Evolutionary conservation across 2,329 filamentous ascomycete species (phyloP).

Genomic region (Epichloe uncinata): DNA sequence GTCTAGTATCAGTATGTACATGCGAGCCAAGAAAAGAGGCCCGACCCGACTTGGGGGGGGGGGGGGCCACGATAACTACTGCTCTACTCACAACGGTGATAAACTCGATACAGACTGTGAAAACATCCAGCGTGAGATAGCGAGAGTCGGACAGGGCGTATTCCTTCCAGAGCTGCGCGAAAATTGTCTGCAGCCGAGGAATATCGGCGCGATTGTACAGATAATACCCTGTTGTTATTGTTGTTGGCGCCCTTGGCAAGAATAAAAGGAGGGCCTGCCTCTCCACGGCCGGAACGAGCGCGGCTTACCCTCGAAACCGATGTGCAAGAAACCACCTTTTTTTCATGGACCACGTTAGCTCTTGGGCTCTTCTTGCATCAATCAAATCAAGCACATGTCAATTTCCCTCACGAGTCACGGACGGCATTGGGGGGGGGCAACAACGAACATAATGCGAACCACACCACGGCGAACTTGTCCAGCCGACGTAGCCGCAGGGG

Average conservation of each 20-base stretch:
- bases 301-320: conserved; percentile 61
- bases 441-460: conserved; percentile 42
- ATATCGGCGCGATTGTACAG: conserved; percentile 54
- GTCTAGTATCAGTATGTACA: too few relatives aligned
- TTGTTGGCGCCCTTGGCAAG: not conserved
- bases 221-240: conserved; percentile 51
- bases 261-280: not conserved
- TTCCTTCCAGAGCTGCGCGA: conserved; percentile 87
- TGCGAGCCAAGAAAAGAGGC: not conserved
- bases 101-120: conserved; percentile 78
- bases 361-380: too few relatives aligned
- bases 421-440: not conserved
- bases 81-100: conserved; percentile 65
- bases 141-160: conserved; percentile 78
- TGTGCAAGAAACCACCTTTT: conserved; percentile 55
- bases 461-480: conserved; percentile 32
- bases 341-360: not conserved
- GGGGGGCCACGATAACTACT: not conserved
- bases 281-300: too few relatives aligned
- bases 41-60: too few relatives aligned
- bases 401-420: too few relatives aligned
- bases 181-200: conserved; percentile 54
- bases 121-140: conserved; percentile 68
- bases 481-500: conserved; percentile 11
- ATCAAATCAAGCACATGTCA: too few relatives aligned